These are phyloP conservation scores for Ambrosia artemisiifolia DNA, from an alignment of 129 eudicot species.

Conservation along the genomic window DNA sequence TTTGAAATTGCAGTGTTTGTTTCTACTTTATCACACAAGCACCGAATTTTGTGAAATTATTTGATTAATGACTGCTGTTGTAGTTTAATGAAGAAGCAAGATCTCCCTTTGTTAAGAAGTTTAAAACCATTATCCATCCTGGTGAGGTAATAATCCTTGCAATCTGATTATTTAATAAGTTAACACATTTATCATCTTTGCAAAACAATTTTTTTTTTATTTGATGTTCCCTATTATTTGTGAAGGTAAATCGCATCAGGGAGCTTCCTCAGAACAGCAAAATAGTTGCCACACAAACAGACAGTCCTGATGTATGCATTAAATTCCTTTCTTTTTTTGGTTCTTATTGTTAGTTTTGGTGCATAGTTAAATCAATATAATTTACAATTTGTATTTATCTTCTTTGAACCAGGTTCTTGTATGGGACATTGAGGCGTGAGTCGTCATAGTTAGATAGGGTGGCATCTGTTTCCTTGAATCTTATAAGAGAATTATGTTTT, in stretches of 20 bases:
- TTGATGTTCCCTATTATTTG: not conserved
- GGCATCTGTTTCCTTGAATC: not conserved
- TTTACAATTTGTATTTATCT: not conserved
- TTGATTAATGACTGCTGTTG: slow-evolving; percentile 5
- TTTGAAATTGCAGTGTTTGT: not conserved
- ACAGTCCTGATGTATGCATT: slow-evolving; percentile 86
- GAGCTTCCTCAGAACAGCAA: slow-evolving; percentile 94
- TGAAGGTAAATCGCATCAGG: slow-evolving; percentile 95
- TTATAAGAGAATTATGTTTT: not conserved
- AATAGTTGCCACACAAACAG: too few species aligned
- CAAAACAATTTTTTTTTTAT: not conserved
- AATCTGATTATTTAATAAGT: not conserved
- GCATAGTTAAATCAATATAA: not conserved
- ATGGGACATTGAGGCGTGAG: slow-evolving; percentile 91
- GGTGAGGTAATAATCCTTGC: slow-evolving; percentile 66
- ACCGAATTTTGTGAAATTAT: not conserved
- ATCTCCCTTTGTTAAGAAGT: slow-evolving; percentile 90
- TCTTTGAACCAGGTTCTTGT: slow-evolving; percentile 57
- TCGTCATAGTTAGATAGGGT: slow-evolving; percentile 8
- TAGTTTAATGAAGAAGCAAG: slow-evolving; percentile 95
- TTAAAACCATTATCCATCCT: slow-evolving; percentile 91
- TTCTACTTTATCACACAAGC: not conserved
- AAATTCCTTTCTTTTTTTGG: not conserved
- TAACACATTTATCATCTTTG: not conserved
- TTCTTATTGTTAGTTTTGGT: not conserved